Percentiles rank a stretch among this genome's conserved stretches.
phyloP scores from a whole-genome alignment of 352 stramenopile genomes.

The Thraustotheca clavata region DNA sequence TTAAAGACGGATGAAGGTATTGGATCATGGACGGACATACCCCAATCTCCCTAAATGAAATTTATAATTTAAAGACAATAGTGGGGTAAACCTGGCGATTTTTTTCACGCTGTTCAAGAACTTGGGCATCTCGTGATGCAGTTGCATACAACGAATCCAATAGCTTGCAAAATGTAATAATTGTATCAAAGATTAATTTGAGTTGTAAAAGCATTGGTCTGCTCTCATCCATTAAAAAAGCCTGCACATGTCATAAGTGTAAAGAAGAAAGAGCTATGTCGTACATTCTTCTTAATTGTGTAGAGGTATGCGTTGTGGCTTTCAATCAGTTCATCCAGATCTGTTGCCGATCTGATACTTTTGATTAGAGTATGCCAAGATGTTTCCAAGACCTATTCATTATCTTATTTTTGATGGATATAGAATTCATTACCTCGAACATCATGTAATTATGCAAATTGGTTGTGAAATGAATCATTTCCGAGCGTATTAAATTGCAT shows the following conservation, averaged over 20 bases:
- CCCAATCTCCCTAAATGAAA: slow-evolving; percentile 11
- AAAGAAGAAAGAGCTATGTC: slow-evolving; percentile 7
- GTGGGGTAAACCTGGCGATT: slow-evolving; percentile 38
- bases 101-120: slow-evolving; percentile 38
- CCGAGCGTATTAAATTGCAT: slow-evolving; percentile 91
- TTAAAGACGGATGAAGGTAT: slow-evolving; percentile 26
- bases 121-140: slow-evolving; percentile 60
- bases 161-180: slow-evolving; percentile 76
- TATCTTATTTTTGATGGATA: background rate
- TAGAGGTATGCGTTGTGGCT: slow-evolving; percentile 94
- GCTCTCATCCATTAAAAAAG: slow-evolving; percentile 76
- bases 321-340: slow-evolving; percentile 94
- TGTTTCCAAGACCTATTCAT: slow-evolving; percentile 77
- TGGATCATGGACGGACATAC: slow-evolving; percentile 15
- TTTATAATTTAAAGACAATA: slow-evolving; percentile 22
- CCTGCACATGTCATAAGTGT: slow-evolving; percentile 27
- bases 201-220: slow-evolving; percentile 61
- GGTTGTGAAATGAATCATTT: slow-evolving; percentile 97
- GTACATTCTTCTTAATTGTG: slow-evolving; percentile 82
- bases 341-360: slow-evolving; percentile 82
- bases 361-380: slow-evolving; percentile 91
- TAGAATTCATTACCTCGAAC: slow-evolving; percentile 81
- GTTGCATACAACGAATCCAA: slow-evolving; percentile 76
- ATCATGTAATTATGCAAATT: slow-evolving; percentile 99
- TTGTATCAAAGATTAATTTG: slow-evolving; percentile 71